Conservation (phyloP, 2,329 filamentous ascomycete genomes). For the Emergomyces pasteurianus region DNA sequence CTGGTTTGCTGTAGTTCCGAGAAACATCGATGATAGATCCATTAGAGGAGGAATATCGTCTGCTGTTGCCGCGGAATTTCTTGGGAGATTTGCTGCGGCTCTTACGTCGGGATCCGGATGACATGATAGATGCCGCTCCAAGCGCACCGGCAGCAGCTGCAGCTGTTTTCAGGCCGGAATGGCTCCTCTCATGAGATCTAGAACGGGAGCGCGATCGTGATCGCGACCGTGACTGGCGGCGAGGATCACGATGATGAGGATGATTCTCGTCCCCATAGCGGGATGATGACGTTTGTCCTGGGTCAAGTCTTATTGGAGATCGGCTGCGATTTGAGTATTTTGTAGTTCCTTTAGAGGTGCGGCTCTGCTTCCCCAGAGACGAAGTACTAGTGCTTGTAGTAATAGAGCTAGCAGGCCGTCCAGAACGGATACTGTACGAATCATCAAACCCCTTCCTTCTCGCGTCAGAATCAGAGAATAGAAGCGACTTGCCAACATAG, state of each 20-base stretch:
- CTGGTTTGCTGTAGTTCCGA: constrained; percentile 37
- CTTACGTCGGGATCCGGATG: constrained; percentile 15
- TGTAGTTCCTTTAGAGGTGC: constrained; percentile 29
- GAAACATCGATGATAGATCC: constrained; percentile 57
- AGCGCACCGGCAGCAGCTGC: constrained; percentile 29
- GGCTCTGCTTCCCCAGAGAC: constrained; percentile 25
- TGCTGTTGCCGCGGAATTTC: constrained; percentile 14
- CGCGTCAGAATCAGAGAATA: constrained; percentile 14
- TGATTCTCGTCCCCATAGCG: not conserved
- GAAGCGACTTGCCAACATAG: constrained; percentile 44
- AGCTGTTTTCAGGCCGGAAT: constrained; percentile 13
- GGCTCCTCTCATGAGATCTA: constrained; percentile 11
- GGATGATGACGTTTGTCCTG: not conserved
- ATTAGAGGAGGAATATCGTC: constrained; percentile 36
- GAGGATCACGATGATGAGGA: constrained; percentile 12
- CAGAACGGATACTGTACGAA: constrained; percentile 47
- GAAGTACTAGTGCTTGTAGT: constrained; percentile 20
- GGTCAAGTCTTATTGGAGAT: constrained; percentile 18
- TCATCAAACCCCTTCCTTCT: constrained; percentile 45
- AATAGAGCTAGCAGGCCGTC: constrained; percentile 26
- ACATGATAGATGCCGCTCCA: constrained; percentile 18
- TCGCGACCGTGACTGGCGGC: constrained; percentile 21
- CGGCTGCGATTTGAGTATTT: constrained; percentile 23
- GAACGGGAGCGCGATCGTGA: constrained; percentile 25
- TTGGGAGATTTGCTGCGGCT: constrained; percentile 27